A percentile compares a stretch with the other conserved stretches of the same genome.
These are phyloP conservation scores for Adansonia gregorii DNA, from an alignment of 441 rosid genomes.

Conservation along the genomic window DNA sequence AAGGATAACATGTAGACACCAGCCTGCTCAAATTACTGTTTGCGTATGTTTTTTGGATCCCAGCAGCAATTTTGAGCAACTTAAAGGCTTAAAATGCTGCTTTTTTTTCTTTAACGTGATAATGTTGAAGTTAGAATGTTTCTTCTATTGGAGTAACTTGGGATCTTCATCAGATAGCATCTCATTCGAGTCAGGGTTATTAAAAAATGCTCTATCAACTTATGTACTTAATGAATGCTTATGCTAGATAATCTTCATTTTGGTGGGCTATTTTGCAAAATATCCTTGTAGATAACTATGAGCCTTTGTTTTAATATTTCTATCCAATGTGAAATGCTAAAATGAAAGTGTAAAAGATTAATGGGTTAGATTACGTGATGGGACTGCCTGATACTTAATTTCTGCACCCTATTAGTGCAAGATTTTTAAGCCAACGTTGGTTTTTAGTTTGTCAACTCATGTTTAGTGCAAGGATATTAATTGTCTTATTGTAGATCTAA, in stretches of 20 bases:
- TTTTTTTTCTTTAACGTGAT: not conserved
- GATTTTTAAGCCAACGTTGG: not conserved
- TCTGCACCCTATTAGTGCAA: not conserved
- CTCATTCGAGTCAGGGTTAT: not conserved
- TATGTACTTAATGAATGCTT: not conserved
- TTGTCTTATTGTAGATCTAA: not conserved
- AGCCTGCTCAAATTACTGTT: not conserved
- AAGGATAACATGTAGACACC: not conserved
- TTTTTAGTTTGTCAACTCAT: not conserved
- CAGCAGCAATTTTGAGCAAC: not conserved
- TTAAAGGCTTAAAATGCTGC: not conserved
- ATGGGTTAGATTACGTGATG: not conserved
- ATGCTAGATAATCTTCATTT: not conserved
- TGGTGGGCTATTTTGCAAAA: not conserved
- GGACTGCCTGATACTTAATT: not conserved
- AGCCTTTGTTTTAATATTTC: not conserved
- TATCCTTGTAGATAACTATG: not conserved
- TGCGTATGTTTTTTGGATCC: not conserved
- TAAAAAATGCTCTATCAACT: not conserved
- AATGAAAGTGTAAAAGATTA: not conserved
- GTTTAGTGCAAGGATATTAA: not conserved
- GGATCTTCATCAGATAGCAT: not conserved
- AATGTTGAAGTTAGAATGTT: not conserved
- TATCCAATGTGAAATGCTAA: not conserved
- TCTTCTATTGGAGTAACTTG: not conserved